These are phyloP conservation scores for Mastigamoeba balamuthi DNA, from an alignment of 78 protist species.

Conservation along the genomic window DNA sequence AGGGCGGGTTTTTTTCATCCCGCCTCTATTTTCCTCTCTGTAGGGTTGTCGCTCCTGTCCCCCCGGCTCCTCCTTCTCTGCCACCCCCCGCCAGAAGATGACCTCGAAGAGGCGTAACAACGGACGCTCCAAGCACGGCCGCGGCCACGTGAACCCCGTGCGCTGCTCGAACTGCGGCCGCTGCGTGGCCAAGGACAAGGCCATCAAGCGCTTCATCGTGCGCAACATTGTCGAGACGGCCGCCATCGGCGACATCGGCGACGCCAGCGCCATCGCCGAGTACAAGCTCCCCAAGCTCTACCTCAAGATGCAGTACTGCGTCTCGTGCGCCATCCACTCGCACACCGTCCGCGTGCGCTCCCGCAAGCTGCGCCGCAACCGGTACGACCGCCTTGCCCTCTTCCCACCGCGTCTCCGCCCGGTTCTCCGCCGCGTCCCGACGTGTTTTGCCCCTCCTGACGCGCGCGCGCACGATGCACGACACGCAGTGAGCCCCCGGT, in stretches of 20 bases:
- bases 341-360: conserved; percentile 91
- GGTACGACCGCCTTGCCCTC: no score
- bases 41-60: not conserved
- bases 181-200: conserved; percentile 89
- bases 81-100: no score
- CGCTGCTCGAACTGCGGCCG: conserved; percentile 95
- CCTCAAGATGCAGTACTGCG: conserved; percentile 92
- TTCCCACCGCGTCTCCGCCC: no score
- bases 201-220: conserved; percentile 87
- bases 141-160: conserved; percentile 78
- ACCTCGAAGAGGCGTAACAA: conserved; percentile 87
- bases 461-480: no score
- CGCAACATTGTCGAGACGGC: conserved; percentile 94
- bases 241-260: conserved; percentile 80
- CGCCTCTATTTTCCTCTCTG: no score
- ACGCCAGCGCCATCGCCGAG: conserved; percentile 72
- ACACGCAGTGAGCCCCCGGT: no score
- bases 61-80: no score
- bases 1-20: no score
- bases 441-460: no score
- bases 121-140: conserved; percentile 86
- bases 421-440: no score
- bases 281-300: conserved; percentile 95
- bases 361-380: conserved; percentile 36
- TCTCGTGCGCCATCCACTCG: conserved; percentile 97